Base-by-base conservation (phyloP, 371 early-diverging fungal species). In the Mortierella polycephala region DNA sequence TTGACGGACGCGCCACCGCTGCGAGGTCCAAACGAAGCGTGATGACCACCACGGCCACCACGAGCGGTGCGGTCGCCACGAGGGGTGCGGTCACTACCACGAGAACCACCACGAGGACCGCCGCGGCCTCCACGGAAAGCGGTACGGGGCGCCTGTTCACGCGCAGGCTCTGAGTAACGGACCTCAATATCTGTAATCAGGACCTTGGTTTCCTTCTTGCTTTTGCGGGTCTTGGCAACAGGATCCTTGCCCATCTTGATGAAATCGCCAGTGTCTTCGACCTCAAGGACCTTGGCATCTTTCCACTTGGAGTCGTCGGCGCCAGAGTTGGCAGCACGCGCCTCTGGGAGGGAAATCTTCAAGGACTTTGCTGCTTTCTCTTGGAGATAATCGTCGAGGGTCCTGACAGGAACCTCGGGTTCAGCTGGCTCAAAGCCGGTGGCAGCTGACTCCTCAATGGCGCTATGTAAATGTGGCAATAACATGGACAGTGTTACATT, bases 251-350 rank as follows among this genome's bases (percentile, higher is more conserved):
- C 83, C 71, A 84, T 81, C 67, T 86, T 85, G 82, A 89, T 85
- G 20, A 82, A 84, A 40, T 84, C 89, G 62, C 75, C 89, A 61
- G 88, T 83, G 13, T 92, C 94, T 14, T 82, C 86, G 74, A 90
- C 88, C 69, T 87, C 80, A 59, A 94, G 87, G 55, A 88, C 87
- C 75, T 88, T 86, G 62, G 91, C 84, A 79, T 89, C 88, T 86
- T 92, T 92, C 93, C 93, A 95, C 82, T 94, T 84, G 61, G 85
- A 63, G 20, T 91, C 91, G 60, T 93, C 95, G 50, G 83, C 81
- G 41, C 94, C 95, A 74, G 94, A 93, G 85, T 94, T 94, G 71
- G 95, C 90, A 82, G 90, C 87, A 74, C 96, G 91, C 54, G 85
- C 83, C 63, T 87, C 86, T 12, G 90, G 90, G 42, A 88, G 87